Evolutionary conservation across 2,329 filamentous ascomycete species (phyloP), one percentile per base, ranked within the genome.

Genomic region (Diplocarpon mali): DNA sequence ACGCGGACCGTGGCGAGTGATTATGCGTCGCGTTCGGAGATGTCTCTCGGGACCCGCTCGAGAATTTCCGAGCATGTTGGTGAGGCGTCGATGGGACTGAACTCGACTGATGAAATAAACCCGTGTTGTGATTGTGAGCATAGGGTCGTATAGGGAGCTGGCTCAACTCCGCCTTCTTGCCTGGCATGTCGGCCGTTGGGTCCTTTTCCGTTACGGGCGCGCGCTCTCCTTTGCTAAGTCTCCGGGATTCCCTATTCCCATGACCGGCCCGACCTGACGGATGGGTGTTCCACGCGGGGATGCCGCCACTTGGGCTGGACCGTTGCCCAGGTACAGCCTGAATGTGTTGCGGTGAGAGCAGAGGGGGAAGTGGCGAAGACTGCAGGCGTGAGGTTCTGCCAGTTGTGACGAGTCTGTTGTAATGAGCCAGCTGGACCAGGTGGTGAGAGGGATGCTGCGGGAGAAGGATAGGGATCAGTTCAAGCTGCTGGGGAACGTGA

Each of bases 11-110:
- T 32, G 90, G 92, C 12, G 90, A 95, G 55, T 89, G 85, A 63
- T 80, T 86, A 53, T 78, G 79, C 39, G 78, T 72, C 42, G 80
- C 78, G 55, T 76, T 83, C 31, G 90, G 89, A 13, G 89, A 95
- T 9, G 87, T 89, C 28, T 80, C 80, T 59, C 77, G 76, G 38
- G 88, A 92, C 61, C 80, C 78, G 57, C 84, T 85, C 2, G 83
- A 83, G 59, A 92, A 83, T 57, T 89, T 82, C 47, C 87, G 80
- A 53, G 88, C 78, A 65, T 85, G 83, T 63, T 95, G 89, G 60
- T 90, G 85, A 8, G 90, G 92, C 2, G 90, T 96, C 1, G 90
- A 93, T 1, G 90, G 90, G 39, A 95, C 85, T 8, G 90, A 96
- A 62, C 75, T 94, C 17, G 90, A 93, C 61, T 93, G 77, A 42